Evolutionary conservation across 2,329 filamentous ascomycete species (phyloP).

Genomic region (Fusarium chaquense): DNA sequence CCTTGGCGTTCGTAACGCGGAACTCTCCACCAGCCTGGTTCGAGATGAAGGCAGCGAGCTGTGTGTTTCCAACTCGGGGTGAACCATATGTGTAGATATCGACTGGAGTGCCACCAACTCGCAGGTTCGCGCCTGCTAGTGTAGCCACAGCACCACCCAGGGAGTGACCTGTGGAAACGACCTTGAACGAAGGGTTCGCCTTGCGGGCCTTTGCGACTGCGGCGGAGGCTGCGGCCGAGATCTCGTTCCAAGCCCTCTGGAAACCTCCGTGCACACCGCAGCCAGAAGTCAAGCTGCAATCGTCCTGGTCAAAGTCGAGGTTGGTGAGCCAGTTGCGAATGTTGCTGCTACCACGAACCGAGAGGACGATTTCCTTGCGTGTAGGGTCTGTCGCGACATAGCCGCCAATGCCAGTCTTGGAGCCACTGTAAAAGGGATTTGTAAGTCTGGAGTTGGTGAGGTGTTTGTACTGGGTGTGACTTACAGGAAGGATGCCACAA

Average conservation of each 20-base stretch:
- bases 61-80: constrained; percentile 72
- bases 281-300: constrained; percentile 51
- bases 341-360: constrained; percentile 69
- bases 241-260: constrained; percentile 67
- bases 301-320: constrained; percentile 49
- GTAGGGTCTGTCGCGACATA: constrained; percentile 64
- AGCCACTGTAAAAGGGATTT: constrained; percentile 53
- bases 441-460: constrained; percentile 18
- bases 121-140: constrained; percentile 68
- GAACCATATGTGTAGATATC: constrained; percentile 76
- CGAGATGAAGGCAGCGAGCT: constrained; percentile 66
- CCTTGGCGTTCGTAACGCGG: constrained; percentile 75
- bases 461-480: constrained; percentile 19
- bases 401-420: constrained; percentile 60
- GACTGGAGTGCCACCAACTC: constrained; percentile 57
- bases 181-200: constrained; percentile 62
- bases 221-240: constrained; percentile 56
- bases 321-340: constrained; percentile 73
- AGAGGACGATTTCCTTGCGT: constrained; percentile 67
- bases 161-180: constrained; percentile 75
- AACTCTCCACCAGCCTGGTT: constrained; percentile 65
- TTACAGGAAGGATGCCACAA: constrained; percentile 59
- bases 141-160: constrained; percentile 75
- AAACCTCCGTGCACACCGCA: constrained; percentile 71
- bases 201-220: constrained; percentile 59